These are phyloP conservation scores for Cercospora sp. DNA, from an alignment of 2,329 filamentous ascomycete species.

Conservation along the genomic window DNA sequence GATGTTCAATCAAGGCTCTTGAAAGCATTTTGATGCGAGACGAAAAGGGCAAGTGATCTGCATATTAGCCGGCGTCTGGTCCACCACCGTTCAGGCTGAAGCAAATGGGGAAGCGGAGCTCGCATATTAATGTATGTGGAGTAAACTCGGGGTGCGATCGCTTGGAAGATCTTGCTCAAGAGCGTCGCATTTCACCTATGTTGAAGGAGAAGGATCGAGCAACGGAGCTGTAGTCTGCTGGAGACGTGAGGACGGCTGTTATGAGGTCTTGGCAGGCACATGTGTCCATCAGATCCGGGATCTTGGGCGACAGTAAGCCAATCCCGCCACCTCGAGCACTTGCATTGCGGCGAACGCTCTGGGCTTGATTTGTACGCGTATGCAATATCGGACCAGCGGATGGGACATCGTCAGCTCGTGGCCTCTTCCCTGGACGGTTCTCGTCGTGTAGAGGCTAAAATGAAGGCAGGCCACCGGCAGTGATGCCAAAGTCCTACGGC, in stretches of 20 bases:
- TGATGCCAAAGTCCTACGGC: not conserved
- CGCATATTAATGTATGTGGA: not conserved
- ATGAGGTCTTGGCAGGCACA: not conserved
- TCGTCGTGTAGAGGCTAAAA: not conserved
- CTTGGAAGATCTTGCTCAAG: not conserved
- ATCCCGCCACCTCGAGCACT: not conserved
- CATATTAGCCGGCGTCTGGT: constrained; percentile 3
- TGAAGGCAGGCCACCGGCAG: not conserved
- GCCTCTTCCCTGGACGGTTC: not conserved
- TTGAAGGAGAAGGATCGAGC: not conserved
- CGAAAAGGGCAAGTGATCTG: constrained; percentile 9
- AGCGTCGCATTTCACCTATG: not conserved
- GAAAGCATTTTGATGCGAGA: not conserved
- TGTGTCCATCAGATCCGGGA: not conserved
- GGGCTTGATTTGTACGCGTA: not conserved
- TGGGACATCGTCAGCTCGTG: not conserved
- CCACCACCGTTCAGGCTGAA: constrained; percentile 9
- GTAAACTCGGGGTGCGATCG: not conserved
- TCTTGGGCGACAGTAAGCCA: not conserved
- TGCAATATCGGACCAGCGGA: not conserved
- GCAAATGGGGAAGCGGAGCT: not conserved
- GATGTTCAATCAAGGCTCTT: no score
- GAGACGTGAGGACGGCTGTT: not conserved
- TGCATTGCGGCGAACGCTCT: not conserved
- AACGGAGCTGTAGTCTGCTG: not conserved